Evolutionary conservation across 164 flowering plant genomes (phyloP).

Genomic region (Chloranthus sessilifolius): DNA sequence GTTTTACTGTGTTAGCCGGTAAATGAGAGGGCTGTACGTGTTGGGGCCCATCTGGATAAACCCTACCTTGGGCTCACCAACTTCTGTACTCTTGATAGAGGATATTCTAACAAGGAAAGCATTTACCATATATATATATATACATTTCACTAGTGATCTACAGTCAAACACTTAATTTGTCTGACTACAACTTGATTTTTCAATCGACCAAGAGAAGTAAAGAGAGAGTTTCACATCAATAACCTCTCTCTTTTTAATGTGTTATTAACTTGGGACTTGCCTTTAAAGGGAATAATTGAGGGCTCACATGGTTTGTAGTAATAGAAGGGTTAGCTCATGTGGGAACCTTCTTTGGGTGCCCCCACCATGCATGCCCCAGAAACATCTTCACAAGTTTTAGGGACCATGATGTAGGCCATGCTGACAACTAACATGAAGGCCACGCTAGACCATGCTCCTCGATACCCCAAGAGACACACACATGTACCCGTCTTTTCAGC

Average conservation of each 20-base stretch:
- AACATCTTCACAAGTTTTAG: constrained; percentile 11
- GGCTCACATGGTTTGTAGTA: constrained; percentile 36
- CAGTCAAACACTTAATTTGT: no score
- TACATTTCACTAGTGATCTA: no score
- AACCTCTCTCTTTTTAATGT: not conserved
- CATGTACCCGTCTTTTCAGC: no score
- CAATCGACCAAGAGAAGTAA: not conserved
- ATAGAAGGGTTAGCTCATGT: constrained; percentile 48
- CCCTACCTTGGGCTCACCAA: no score
- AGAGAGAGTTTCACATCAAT: not conserved
- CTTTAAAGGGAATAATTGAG: not conserved
- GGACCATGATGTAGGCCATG: constrained; percentile 21
- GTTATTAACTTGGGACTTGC: no score
- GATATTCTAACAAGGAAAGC: not conserved
- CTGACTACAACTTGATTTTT: no score
- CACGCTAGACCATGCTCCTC: constrained; percentile 25
- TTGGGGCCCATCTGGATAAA: no score
- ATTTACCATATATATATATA: no score
- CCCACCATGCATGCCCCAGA: constrained; percentile 24
- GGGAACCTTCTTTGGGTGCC: constrained; percentile 36
- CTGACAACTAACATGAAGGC: constrained; percentile 46
- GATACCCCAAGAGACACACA: no score
- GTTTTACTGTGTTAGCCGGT: no score
- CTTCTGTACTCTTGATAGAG: no score
- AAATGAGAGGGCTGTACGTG: no score